These are phyloP conservation scores for Amaranthus hypochondriacus DNA, from an alignment of 148 eudicot genomes.

Conservation along the genomic window DNA sequence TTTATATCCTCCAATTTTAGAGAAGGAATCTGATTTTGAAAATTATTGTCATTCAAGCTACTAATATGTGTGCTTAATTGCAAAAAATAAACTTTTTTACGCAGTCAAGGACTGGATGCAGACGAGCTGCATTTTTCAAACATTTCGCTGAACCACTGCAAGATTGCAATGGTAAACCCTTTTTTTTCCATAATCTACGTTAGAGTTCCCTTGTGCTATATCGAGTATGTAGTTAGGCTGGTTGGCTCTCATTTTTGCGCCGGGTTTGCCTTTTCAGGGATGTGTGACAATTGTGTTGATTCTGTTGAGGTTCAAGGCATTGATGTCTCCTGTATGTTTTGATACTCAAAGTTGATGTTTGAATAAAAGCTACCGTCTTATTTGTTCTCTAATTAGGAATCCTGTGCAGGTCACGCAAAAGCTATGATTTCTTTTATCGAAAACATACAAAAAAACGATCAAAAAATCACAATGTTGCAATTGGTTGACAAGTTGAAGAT, in stretches of 20 bases:
- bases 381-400: constrained; percentile 5
- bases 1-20: not conserved
- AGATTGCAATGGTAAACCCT: constrained; percentile 76
- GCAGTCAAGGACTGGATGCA: constrained; percentile 80
- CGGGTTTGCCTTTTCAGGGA: constrained; percentile 44
- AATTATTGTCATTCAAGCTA: too few species aligned
- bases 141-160: constrained; percentile 92
- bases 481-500: constrained; percentile 83
- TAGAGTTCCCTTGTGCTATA: constrained; percentile 3
- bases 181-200: not conserved
- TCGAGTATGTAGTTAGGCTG: not conserved
- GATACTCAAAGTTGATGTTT: constrained; percentile 2
- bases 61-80: not conserved
- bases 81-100: not conserved
- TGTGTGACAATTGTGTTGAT: constrained; percentile 94
- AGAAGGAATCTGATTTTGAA: not conserved
- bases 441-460: constrained; percentile 64
- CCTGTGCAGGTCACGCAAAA: constrained; percentile 65
- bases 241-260: not conserved
- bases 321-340: constrained; percentile 69
- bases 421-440: constrained; percentile 60
- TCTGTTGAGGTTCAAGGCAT: constrained; percentile 57
- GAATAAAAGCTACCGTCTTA: not conserved
- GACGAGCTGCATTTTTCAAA: constrained; percentile 77
- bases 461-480: constrained; percentile 77